A percentile compares a stretch with the other conserved stretches of the same genome.
Evolutionary conservation across 1,284 basidiomycete species (phyloP).

Genomic region (Wallemia ichthyophaga): DNA sequence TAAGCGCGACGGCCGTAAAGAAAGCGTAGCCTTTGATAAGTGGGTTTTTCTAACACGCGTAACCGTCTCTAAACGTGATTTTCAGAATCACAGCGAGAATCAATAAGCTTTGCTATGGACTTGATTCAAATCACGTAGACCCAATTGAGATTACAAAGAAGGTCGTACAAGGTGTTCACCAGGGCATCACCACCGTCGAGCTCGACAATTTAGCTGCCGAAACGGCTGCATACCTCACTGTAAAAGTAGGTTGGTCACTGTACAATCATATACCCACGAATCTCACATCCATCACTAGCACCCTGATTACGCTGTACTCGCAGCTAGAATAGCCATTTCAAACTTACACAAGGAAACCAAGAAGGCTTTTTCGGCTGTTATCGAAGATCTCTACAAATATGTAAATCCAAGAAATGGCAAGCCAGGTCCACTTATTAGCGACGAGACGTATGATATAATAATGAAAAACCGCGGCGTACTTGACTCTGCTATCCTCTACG

Average conservation of each 20-base stretch:
- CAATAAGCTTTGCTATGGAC: constrained; percentile 85
- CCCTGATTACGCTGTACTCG: constrained; percentile 92
- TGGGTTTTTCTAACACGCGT: too few species aligned
- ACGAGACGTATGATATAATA: constrained; percentile 58
- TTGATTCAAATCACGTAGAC: constrained; percentile 76
- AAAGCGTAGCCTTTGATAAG: constrained; percentile 64
- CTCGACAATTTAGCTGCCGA: constrained; percentile 92
- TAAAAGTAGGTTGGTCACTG: constrained; percentile 15
- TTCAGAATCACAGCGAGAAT: constrained; percentile 59
- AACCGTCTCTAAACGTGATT: too few species aligned
- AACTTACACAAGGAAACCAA: constrained; percentile 99
- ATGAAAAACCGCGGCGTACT: constrained; percentile 52
- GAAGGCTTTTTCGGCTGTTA: constrained; percentile 77
- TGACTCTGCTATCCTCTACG: constrained; percentile 88
- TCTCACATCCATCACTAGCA: constrained; percentile 24
- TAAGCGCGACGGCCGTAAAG: constrained; percentile 20
- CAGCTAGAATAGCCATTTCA: constrained; percentile 91
- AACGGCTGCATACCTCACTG: constrained; percentile 90
- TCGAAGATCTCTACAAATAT: constrained; percentile 71
- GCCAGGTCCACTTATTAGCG: constrained; percentile 67
- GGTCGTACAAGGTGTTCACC: constrained; percentile 80
- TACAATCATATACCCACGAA: not conserved
- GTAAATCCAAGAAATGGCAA: constrained; percentile 88
- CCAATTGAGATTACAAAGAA: constrained; percentile 82
- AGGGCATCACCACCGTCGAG: constrained; percentile 87